Evolutionary conservation across 2,329 filamentous ascomycete species (phyloP), one percentile per base, ranked within the genome.

Genomic region (Aspergillus fructus): DNA sequence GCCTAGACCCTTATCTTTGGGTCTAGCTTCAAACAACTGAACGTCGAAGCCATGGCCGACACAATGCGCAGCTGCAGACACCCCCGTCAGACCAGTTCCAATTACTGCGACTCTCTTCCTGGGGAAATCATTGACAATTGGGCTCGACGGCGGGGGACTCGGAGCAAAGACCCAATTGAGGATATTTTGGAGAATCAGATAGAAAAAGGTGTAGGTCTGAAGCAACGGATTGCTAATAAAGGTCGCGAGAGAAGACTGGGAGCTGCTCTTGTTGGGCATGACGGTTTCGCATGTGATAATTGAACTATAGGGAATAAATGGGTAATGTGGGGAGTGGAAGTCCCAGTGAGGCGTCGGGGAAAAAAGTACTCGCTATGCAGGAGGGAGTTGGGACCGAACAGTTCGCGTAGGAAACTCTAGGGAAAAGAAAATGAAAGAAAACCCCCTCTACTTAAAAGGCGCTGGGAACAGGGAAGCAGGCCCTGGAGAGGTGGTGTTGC

Each of bases 21-120:
- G 74, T 1, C 89, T 88, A 7, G 85, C 84, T 70, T 96, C 91
- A 63, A 96, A 96, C 40, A 96, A 84, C 19, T 83, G 82, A 6
- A 91, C 88, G 61, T 94, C 89, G 64, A 93, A 93, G 45, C 90
- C 90, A 83, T 94, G 89, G 2, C 91, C 91, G 37, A 93, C 85
- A 68, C 89, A 92, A 71, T 96, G 91, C 1, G 89, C 86, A 0
- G 91, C 91, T 7, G 90, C 85, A 1, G 90, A 90, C 2, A 94
- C 86, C 40, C 84, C 84, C 4, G 91, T 94, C 54, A 96, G 79
- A 2, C 88, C 88, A 27, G 87, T 85, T 2, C 88, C 88, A 62
- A 91, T 86, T 33, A 90, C 78, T 2, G 88, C 88, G 55, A 91
- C 80, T 58, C 82, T 86, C 13, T 90, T 70, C n/a, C 59, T 64